phyloP scores from a whole-genome alignment of 2,329 filamentous ascomycete species.

The Aspergillus sp. region DNA sequence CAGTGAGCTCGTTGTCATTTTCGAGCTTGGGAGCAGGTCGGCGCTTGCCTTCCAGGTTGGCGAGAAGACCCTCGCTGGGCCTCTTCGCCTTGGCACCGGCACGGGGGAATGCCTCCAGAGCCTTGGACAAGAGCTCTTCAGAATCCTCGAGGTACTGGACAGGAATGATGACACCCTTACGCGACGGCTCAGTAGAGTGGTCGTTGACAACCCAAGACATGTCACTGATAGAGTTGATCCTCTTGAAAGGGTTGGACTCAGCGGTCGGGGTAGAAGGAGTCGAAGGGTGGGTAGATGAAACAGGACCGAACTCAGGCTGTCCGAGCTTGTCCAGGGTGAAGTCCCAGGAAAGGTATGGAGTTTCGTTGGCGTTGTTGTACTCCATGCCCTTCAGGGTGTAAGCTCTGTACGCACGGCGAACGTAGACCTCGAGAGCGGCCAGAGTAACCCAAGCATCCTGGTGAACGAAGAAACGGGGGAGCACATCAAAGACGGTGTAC shows the following conservation, averaged over 20 bases:
- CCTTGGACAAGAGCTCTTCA: constrained; percentile 79
- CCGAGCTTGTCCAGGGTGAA: constrained; percentile 92
- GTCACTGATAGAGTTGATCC: constrained; percentile 92
- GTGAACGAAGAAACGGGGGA: constrained; percentile 92
- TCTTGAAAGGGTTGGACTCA: constrained; percentile 64
- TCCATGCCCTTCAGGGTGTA: constrained; percentile 87
- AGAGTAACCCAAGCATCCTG: constrained; percentile 90
- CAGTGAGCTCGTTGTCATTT: constrained; percentile 72
- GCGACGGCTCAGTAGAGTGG: constrained; percentile 65
- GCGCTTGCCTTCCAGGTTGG: constrained; percentile 71
- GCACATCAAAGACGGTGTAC: constrained; percentile 95
- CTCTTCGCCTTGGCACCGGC: constrained; percentile 54
- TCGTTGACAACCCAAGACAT: constrained; percentile 81
- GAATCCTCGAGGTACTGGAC: constrained; percentile 91
- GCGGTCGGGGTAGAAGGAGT: constrained; percentile 70
- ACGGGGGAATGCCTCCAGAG: constrained; percentile 74
- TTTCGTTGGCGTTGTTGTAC: constrained; percentile 68
- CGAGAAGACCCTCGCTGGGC: constrained; percentile 56
- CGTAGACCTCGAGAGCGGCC: constrained; percentile 91
- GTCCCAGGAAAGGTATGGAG: constrained; percentile 87
- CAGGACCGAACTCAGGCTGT: constrained; percentile 79
- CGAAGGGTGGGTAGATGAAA: constrained; percentile 72
- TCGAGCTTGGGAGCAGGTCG: constrained; percentile 53
- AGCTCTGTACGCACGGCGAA: constrained; percentile 92
- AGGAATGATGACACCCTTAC: constrained; percentile 92